Evolutionary conservation across 2,329 filamentous ascomycete species (phyloP).

Genomic region (Dissoconium aciculare): DNA sequence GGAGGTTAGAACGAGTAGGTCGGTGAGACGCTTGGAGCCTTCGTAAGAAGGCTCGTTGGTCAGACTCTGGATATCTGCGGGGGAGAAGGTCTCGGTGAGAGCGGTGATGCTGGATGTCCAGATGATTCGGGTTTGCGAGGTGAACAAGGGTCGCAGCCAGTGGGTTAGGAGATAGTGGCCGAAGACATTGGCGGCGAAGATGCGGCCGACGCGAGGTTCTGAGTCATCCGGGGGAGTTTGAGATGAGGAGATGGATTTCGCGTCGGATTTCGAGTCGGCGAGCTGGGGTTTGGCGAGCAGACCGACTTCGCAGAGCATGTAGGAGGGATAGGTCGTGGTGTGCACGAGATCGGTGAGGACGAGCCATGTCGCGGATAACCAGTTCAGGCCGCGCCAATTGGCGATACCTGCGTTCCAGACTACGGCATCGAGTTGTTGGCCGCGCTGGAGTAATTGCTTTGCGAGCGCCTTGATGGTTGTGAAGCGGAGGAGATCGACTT

Average conservation of each 20-base stretch:
- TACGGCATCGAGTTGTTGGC: conserved; percentile 62
- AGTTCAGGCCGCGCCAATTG: conserved; percentile 70
- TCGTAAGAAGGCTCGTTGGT: conserved; percentile 56
- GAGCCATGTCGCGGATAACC: conserved; percentile 41
- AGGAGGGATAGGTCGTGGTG: conserved; percentile 61
- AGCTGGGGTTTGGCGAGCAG: conserved; percentile 41
- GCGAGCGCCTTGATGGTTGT: conserved; percentile 41
- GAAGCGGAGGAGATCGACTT: conserved; percentile 43
- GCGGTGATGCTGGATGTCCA: conserved; percentile 81
- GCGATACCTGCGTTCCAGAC: conserved; percentile 82
- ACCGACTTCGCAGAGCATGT: conserved; percentile 51
- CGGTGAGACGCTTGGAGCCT: conserved; percentile 72
- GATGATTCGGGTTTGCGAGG: conserved; percentile 49
- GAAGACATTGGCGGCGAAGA: conserved; percentile 88
- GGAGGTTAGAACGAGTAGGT: conserved; percentile 63
- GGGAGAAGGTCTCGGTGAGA: conserved; percentile 39
- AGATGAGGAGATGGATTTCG: background rate
- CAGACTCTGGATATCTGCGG: conserved; percentile 64
- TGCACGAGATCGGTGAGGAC: conserved; percentile 49
- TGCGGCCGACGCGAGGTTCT: conserved; percentile 54
- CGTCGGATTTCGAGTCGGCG: conserved; percentile 2
- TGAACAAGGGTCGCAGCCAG: conserved; percentile 59
- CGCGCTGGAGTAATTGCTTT: conserved; percentile 36
- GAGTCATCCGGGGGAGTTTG: conserved; percentile 9
- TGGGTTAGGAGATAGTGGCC: conserved; percentile 86